Percentiles rank a stretch among this genome's conserved stretches.
These are phyloP conservation scores for Phanerochaete carnosa DNA, from an alignment of 768 basidiomycete genomes.

Conservation along the genomic window DNA sequence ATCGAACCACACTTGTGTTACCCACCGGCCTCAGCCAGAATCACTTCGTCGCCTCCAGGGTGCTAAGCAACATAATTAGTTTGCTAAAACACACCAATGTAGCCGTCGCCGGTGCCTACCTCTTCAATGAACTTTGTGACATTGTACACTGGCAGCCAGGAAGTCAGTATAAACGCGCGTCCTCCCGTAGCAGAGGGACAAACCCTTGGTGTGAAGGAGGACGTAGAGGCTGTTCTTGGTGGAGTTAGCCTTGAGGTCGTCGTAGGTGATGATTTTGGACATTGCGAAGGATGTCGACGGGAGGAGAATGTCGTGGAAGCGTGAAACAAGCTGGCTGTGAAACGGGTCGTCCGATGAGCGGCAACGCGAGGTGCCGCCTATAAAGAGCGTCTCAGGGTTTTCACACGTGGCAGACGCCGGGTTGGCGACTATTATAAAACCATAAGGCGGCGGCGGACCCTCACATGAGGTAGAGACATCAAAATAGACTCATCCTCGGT, in stretches of 20 bases:
- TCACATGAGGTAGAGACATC: no score
- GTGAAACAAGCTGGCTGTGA: constrained; percentile 1
- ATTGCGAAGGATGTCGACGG: constrained; percentile 12
- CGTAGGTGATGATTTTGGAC: constrained; percentile 58
- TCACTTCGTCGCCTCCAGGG: constrained; percentile 97
- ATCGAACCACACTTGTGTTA: constrained; percentile 17
- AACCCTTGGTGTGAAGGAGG: constrained; percentile 84
- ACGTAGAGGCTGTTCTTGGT: constrained; percentile 76
- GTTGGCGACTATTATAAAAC: background rate
- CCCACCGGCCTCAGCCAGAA: constrained; percentile 88
- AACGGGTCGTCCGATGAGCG: constrained; percentile 9
- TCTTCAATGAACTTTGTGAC: constrained; percentile 94
- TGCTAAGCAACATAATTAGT: constrained; percentile 47
- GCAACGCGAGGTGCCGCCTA: background rate
- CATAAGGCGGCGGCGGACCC: no score
- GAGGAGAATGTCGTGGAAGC: constrained; percentile 5
- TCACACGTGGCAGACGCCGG: constrained; percentile 14
- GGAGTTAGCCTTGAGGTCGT: constrained; percentile 76
- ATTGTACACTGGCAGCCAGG: constrained; percentile 71
- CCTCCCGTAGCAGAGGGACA: constrained; percentile 11
- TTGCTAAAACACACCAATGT: background rate
- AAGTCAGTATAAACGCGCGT: constrained; percentile 14
- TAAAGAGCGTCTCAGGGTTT: constrained; percentile 8
- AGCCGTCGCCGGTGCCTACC: constrained; percentile 41
- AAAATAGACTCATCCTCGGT: background rate